A percentile compares a stretch with the other conserved stretches of the same genome.
phyloP scores from a whole-genome alignment of 164 flowering plant species.

The Vitis labrusca region DNA sequence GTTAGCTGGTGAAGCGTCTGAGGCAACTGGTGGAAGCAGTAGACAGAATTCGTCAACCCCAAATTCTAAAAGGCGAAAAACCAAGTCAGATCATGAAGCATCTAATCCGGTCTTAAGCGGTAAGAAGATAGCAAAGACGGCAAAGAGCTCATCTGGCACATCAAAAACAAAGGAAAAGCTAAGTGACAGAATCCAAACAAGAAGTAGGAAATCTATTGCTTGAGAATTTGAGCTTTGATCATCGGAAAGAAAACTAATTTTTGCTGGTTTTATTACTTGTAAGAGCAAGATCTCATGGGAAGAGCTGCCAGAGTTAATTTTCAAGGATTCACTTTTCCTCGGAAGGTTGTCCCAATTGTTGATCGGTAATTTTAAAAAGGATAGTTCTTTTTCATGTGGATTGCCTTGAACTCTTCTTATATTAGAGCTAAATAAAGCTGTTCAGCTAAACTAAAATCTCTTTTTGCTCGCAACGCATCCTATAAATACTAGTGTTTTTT shows the following conservation, averaged over 20 bases:
- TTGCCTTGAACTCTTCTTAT: background rate
- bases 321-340: background rate
- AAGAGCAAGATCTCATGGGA: background rate
- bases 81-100: constrained; percentile 1
- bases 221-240: constrained; percentile 8
- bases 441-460: no score
- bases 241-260: background rate
- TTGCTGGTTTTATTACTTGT: background rate
- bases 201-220: constrained; percentile 13
- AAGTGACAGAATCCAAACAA: constrained; percentile 2
- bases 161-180: constrained; percentile 3
- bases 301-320: background rate
- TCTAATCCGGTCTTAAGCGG: background rate
- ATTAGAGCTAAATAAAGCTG: background rate
- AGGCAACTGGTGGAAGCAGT: constrained; percentile 12
- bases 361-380: no score
- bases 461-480: no score
- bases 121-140: background rate
- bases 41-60: constrained; percentile 12
- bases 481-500: no score
- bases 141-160: background rate
- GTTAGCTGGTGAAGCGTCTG: background rate
- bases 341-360: background rate
- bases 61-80: constrained; percentile 24
- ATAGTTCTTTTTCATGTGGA: background rate